Conservation (phyloP, 2,329 filamentous ascomycete species). For the Xylariaceae sp. region DNA sequence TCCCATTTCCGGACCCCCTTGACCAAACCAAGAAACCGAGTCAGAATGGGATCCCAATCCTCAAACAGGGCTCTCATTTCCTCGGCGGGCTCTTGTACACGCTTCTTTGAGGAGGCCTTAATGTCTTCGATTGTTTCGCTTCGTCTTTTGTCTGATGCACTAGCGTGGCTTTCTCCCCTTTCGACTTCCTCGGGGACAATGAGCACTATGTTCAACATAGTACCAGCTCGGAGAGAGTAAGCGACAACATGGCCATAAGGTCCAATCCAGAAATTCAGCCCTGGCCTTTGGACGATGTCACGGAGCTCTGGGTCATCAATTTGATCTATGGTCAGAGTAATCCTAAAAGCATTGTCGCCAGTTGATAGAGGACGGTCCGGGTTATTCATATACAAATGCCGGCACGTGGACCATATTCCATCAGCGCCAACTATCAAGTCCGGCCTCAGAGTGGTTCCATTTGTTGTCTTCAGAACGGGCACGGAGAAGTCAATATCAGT, state of each 20-base stretch:
- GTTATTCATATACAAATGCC: conserved; percentile 43
- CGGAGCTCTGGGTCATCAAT: conserved; percentile 48
- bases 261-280: conserved; percentile 61
- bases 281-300: conserved; percentile 48
- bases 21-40: conserved; percentile 44
- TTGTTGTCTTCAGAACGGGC: conserved; percentile 36
- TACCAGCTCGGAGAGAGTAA: conserved; percentile 57
- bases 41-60: conserved; percentile 60
- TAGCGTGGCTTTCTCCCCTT: conserved; percentile 34
- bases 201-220: conserved; percentile 63
- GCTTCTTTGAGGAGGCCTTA: conserved; percentile 25
- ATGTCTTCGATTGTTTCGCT: too few species aligned
- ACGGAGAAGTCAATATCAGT: conserved; percentile 44
- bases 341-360: conserved; percentile 62
- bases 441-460: conserved; percentile 37
- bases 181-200: conserved; percentile 62
- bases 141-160: too few species aligned
- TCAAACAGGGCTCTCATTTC: conserved; percentile 59
- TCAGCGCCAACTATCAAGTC: conserved; percentile 62
- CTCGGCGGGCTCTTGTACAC: conserved; percentile 49
- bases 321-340: conserved; percentile 51
- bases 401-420: conserved; percentile 58
- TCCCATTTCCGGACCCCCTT: conserved; percentile 66
- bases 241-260: conserved; percentile 58
- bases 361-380: conserved; percentile 51